Evolutionary conservation across 495 filamentous ascomycete genomes (phyloP).

Genomic region (Penicillium soppii): DNA sequence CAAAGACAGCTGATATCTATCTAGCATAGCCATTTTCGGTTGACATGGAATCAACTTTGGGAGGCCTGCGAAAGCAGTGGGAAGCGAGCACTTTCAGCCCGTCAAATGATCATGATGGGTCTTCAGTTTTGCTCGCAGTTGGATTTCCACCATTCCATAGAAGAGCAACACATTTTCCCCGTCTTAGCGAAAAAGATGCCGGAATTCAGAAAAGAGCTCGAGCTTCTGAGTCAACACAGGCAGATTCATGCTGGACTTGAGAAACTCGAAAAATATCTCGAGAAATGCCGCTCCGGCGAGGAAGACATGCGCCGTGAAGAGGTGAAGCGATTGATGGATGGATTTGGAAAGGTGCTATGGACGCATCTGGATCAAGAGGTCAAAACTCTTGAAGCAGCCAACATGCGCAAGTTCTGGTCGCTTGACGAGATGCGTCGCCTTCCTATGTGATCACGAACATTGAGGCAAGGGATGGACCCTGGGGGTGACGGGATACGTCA

Average conservation of each 20-base stretch:
- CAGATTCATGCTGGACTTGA: slow-evolving; percentile 82
- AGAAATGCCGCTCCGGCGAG: slow-evolving; percentile 61
- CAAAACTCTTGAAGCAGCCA: slow-evolving; percentile 67
- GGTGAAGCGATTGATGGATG: slow-evolving; percentile 68
- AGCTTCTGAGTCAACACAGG: slow-evolving; percentile 75
- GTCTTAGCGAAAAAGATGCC: slow-evolving; percentile 77
- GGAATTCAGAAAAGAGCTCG: slow-evolving; percentile 63
- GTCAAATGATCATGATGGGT: slow-evolving; percentile 62
- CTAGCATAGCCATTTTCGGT: slow-evolving; percentile 75
- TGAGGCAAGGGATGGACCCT: too few species aligned
- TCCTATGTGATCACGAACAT: slow-evolving; percentile 54
- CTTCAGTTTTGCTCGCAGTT: slow-evolving; percentile 68
- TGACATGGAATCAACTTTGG: slow-evolving; percentile 68
- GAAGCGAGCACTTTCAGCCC: slow-evolving; percentile 59
- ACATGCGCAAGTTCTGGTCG: slow-evolving; percentile 85
- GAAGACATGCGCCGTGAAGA: slow-evolving; percentile 65
- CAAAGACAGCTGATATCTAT: too few species aligned
- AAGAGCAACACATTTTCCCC: slow-evolving; percentile 83
- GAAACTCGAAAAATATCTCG: slow-evolving; percentile 65
- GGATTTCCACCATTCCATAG: slow-evolving; percentile 76
- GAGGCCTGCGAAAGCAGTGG: slow-evolving; percentile 55
- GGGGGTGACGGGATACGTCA: too few species aligned
- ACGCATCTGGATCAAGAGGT: slow-evolving; percentile 75
- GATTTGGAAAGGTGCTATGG: slow-evolving; percentile 67
- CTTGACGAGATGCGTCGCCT: slow-evolving; percentile 71